Conservation (phyloP, 805 yeast species). For the Candida easanensis region DNA sequence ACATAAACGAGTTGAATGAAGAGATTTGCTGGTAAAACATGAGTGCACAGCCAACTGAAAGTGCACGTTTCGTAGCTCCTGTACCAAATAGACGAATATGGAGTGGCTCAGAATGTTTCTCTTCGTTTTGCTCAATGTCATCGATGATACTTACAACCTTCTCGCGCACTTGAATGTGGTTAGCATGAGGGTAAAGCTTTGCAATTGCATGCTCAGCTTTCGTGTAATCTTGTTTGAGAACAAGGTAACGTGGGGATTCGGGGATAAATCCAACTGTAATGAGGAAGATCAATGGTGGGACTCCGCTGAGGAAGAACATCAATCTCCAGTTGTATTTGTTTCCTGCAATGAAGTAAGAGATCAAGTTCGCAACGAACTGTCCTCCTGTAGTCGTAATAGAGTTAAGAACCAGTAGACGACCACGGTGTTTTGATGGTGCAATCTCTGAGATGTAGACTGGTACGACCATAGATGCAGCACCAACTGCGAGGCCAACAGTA, state of each 20-base stretch:
- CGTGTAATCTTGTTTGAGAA: slow-evolving; percentile 31
- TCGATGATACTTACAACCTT: slow-evolving; percentile 48
- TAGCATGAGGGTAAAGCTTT: slow-evolving; percentile 42
- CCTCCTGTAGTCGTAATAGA: slow-evolving; percentile 47
- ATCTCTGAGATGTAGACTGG: slow-evolving; percentile 58
- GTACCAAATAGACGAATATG: slow-evolving; percentile 10
- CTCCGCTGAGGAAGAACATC: slow-evolving; percentile 35
- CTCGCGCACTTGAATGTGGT: slow-evolving; percentile 39
- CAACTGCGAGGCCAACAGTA: slow-evolving; percentile 69
- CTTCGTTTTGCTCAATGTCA: slow-evolving; percentile 29
- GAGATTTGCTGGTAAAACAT: slow-evolving; percentile 57
- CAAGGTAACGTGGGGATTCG: slow-evolving; percentile 47
- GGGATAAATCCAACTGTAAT: slow-evolving; percentile 42
- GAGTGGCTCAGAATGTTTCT: slow-evolving; percentile 4
- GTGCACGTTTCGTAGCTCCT: slow-evolving; percentile 36
- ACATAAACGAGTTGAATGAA: slow-evolving; percentile 65
- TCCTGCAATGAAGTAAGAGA: slow-evolving; percentile 33
- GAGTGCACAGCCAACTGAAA: slow-evolving; percentile 47
- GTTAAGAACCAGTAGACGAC: slow-evolving; percentile 37
- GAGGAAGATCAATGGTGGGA: slow-evolving; percentile 41
- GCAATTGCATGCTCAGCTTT: slow-evolving; percentile 42
- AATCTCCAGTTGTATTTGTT: slow-evolving; percentile 36
- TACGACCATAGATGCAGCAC: slow-evolving; percentile 65
- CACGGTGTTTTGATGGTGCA: slow-evolving; percentile 40
- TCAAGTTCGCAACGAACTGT: slow-evolving; percentile 43